Base-by-base conservation (phyloP, 2,329 filamentous ascomycete species). In the Fusarium luffae region DNA sequence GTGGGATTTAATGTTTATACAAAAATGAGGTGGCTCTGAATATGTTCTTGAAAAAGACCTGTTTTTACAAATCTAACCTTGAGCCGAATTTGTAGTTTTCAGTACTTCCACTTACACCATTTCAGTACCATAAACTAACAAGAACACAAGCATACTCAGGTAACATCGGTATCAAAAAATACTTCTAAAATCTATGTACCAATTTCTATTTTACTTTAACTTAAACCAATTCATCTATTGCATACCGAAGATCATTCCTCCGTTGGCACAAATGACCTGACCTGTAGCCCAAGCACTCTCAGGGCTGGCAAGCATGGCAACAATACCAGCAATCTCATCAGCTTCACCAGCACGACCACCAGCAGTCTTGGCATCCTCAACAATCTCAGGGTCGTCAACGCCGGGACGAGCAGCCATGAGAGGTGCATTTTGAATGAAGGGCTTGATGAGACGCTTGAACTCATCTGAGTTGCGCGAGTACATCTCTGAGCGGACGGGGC, bases 401-500 rank as follows among this genome's bases (percentile, higher is more conserved):
- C 73, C 73, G 5, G 69, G 54, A 4, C 73, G 71, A 30, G 63
- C 70, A 42, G 60, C 70, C 73, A 75, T 75, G 47, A 74, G 64
- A 40, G 73, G 73, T 4, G 73, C 73, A 48, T 75, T 75, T 55
- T 75, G 73, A 51, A 75, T 75, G 18, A 75, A 75, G 27, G 73
- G 73, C 68, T 75, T 75, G 62, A 75, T 73, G 37, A 75, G 71
- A 16, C 52, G 52, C 63, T 75, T 75, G 57, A 75, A 75, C 68
- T 75, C 73, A 11, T 75, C 73, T 34, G 73, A 63, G 65, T 75
- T 75, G 49, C 72, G 71, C 16, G 73, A 74, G 74, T 86, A 86
- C 84, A 85, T 83, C 42, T 80, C 80, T 5, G 81, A 84, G 65
- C 82, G 78, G n/a, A 87, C 84, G 8, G 85, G 85, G 2, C 85